A percentile compares a stretch with the other conserved stretches of the same genome.
Conservation (phyloP, 1,284 basidiomycete species). For the Sporisorium sorghi region DNA sequence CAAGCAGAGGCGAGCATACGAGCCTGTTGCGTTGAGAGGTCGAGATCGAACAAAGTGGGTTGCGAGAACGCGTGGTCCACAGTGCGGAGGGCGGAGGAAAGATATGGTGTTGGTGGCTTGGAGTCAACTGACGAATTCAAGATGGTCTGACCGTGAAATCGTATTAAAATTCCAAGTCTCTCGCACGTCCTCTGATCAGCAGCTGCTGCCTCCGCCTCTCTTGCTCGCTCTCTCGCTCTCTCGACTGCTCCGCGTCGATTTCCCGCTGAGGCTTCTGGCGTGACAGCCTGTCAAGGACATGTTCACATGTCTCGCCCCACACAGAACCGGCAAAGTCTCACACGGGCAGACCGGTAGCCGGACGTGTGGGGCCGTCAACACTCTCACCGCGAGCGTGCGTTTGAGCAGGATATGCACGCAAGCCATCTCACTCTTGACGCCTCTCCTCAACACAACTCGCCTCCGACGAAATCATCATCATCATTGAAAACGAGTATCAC, state of each 20-base stretch:
- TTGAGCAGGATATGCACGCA: no score
- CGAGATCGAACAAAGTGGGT: neutral
- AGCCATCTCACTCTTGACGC: neutral
- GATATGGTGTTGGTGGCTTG: neutral
- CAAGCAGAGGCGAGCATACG: constrained; percentile 3
- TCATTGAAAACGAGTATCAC: no score
- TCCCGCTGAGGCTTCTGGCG: neutral
- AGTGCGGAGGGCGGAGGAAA: neutral
- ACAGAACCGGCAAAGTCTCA: neutral
- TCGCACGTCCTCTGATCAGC: neutral
- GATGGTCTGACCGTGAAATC: neutral
- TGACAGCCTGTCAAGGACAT: neutral
- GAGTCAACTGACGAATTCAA: neutral
- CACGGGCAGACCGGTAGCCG: neutral
- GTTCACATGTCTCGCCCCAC: neutral
- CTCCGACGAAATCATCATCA: neutral
- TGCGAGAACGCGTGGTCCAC: neutral
- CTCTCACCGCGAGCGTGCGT: no score
- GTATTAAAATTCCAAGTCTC: neutral
- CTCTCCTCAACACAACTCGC: neutral
- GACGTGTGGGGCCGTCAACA: neutral
- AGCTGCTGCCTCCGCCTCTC: no score
- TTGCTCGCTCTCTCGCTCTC: no score
- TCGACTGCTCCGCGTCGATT: neutral
- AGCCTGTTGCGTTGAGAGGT: neutral